phyloP scores from a whole-genome alignment of 75 land plant genomes.

The Isoetes taiwanensis region DNA sequence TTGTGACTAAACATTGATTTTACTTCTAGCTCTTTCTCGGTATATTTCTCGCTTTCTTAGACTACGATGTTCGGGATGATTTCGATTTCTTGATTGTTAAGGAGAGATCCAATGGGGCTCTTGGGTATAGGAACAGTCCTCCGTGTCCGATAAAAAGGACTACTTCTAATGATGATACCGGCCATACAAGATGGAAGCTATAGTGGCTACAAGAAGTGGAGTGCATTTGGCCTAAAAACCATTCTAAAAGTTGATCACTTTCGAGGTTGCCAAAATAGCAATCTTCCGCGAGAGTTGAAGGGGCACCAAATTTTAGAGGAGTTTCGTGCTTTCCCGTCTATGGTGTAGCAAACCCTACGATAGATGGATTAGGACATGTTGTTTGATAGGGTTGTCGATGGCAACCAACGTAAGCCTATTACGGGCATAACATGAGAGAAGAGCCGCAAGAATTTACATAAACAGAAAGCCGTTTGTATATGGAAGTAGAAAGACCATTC shows the following conservation, averaged over 20 bases:
- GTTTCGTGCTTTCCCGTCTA: conserved; percentile 86
- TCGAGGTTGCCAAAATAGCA: conserved; percentile 77
- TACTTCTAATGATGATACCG: conserved; percentile 46
- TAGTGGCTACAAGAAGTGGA: conserved; percentile 77
- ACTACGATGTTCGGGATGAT: too few relatives aligned
- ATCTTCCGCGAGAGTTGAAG: conserved; percentile 80
- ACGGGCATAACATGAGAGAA: conserved; percentile 98
- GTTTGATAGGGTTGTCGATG: conserved; percentile 50
- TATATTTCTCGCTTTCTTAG: too few relatives aligned
- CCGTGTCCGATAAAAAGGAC: conserved; percentile 36
- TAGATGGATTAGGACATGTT: conserved; percentile 84
- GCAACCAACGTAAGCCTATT: conserved; percentile 47
- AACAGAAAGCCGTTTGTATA: conserved; percentile 95
- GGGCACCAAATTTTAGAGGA: conserved; percentile 93
- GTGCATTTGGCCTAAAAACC: conserved; percentile 82
- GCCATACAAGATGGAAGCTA: conserved; percentile 59
- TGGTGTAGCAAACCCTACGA: conserved; percentile 95
- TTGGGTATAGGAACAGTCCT: conserved; percentile 48
- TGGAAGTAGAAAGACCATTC: conserved; percentile 90
- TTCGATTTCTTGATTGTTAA: conserved; percentile 83
- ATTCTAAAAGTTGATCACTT: conserved; percentile 93
- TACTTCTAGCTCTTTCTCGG: too few relatives aligned
- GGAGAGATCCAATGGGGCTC: conserved; percentile 98
- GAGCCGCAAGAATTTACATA: conserved; percentile 92
- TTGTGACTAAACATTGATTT: too few relatives aligned